Evolutionary conservation across 2,329 filamentous ascomycete genomes (phyloP), one percentile per base, ranked within the genome.

Genomic region (Fusarium brachygibbosum): DNA sequence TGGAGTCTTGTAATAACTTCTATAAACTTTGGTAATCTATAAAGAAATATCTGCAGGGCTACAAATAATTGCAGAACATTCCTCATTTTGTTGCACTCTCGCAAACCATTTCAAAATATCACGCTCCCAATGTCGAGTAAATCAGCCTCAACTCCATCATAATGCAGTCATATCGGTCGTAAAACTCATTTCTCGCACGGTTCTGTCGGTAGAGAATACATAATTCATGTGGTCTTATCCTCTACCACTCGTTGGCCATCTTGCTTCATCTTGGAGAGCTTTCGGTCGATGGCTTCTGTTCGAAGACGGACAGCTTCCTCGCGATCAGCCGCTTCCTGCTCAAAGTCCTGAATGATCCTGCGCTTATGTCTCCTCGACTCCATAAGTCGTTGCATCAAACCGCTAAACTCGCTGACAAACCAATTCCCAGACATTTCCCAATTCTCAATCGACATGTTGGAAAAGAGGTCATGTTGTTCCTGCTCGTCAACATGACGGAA

Each of bases 351-450:
- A 31, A 88, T 81, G 61, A 84, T 77, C 40, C 78, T 76, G 49
- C 87, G 82, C 77, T 87, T 88, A 16, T 77, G 77, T 59, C 81
- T 81, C 12, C 87, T 82, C 21, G 84, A 81, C 51, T 83, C 79
- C 61, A 81, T 82, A 65, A 89, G 75, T 53, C 78, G 79, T 63
- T 81, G 77, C 75, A 88, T 82, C 41, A 89, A 77, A 5, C 79
- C 79, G 10, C 82, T 77, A 64, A 89, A 89, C 64, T 83, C 84
- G 42, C 83, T 82, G 23, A 87, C 78, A 58, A 89, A 87, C 87
- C 87, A 89, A 67, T 88, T 86, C 7, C 87, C 87, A 2, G 86
- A 83, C 16, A 82, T 79, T 69, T 89, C 87, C 87, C 87, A 89
- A 54, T 89, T 87, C 17, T 82, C 78, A 16, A 88, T 79, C 2